Percentiles rank a stretch among this genome's conserved stretches.
phyloP scores from a whole-genome alignment of 2,329 filamentous ascomycete genomes.

The Venturiaceae sp. region DNA sequence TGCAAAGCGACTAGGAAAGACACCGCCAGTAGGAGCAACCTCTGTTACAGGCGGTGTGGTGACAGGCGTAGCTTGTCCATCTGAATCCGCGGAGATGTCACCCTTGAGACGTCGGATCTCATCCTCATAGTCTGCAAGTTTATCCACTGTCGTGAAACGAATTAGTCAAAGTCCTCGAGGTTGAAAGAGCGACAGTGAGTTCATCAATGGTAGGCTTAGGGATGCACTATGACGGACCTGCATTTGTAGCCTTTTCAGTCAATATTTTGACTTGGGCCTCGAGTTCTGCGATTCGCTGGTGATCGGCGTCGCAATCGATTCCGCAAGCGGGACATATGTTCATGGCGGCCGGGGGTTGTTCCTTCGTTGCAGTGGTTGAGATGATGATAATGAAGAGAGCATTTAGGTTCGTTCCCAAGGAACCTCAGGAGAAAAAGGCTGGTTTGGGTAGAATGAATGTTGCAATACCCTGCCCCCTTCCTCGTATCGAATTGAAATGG shows the following conservation, averaged over 20 bases:
- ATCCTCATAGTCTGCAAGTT: slow-evolving; percentile 69
- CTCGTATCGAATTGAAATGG: too few species aligned
- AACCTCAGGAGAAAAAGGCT: too few species aligned
- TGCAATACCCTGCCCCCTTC: neutral
- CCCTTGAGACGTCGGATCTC: slow-evolving; percentile 53
- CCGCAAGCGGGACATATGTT: neutral
- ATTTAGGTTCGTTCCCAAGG: too few species aligned
- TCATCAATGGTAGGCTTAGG: slow-evolving; percentile 1
- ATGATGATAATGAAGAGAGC: neutral
- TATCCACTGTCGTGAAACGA: slow-evolving; percentile 33
- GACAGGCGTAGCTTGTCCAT: slow-evolving; percentile 20
- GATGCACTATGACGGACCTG: slow-evolving; percentile 30
- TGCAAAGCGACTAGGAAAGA: slow-evolving; percentile 24
- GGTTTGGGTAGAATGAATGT: too few species aligned
- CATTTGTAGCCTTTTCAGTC: slow-evolving; percentile 59
- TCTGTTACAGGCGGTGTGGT: slow-evolving; percentile 13
- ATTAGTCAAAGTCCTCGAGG: slow-evolving; percentile 6
- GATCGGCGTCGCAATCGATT: slow-evolving; percentile 14
- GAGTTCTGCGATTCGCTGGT: slow-evolving; percentile 56
- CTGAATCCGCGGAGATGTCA: slow-evolving; percentile 17
- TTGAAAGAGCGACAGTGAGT: too few species aligned
- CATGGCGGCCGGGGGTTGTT: neutral
- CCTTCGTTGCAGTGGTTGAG: neutral
- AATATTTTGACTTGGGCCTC: slow-evolving; percentile 61
- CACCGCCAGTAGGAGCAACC: slow-evolving; percentile 16